Percentiles rank a stretch among this genome's conserved stretches.
phyloP scores from a whole-genome alignment of 225 moss, liverwort and hornwort species.

The Takakia lepidozioides region DNA sequence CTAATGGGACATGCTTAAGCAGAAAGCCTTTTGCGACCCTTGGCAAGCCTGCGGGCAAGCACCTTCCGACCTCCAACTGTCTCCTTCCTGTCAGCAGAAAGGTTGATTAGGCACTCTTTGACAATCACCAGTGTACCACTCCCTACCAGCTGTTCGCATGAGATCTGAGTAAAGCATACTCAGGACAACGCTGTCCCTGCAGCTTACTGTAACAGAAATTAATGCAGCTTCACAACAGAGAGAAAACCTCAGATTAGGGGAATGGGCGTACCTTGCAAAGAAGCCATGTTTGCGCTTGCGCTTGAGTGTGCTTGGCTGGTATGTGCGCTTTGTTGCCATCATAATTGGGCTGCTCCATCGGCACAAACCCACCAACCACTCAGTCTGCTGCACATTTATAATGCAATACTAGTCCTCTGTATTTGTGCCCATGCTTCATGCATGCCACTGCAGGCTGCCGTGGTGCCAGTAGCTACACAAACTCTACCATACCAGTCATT shows the following conservation, averaged over 20 bases:
- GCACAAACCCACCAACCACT: not conserved
- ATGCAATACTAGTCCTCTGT: too few relatives aligned
- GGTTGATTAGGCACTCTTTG: too few relatives aligned
- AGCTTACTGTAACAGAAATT: not conserved
- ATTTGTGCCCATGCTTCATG: too few relatives aligned
- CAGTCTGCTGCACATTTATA: too few relatives aligned
- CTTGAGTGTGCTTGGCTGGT: slow-evolving; percentile 87
- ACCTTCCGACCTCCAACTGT: slow-evolving; percentile 85
- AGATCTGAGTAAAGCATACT: not conserved
- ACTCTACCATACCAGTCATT: not conserved
- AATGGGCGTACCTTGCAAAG: slow-evolving; percentile 70
- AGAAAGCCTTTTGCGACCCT: slow-evolving; percentile 72
- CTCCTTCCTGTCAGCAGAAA: slow-evolving; percentile 53
- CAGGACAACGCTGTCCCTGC: not conserved
- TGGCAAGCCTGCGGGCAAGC: slow-evolving; percentile 78
- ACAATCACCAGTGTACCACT: too few relatives aligned
- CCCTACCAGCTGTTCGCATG: not conserved
- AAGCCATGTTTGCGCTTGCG: slow-evolving; percentile 89
- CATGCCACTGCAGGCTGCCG: too few relatives aligned
- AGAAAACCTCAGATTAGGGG: too few relatives aligned
- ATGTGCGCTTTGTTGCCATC: slow-evolving; percentile 84
- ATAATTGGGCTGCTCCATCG: slow-evolving; percentile 51
- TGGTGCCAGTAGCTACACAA: not conserved
- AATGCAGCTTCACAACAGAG: too few relatives aligned
- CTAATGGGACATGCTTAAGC: too few relatives aligned